Conservation (phyloP, 2,329 filamentous ascomycete species). For the Aspergillus hiratsukae region DNA sequence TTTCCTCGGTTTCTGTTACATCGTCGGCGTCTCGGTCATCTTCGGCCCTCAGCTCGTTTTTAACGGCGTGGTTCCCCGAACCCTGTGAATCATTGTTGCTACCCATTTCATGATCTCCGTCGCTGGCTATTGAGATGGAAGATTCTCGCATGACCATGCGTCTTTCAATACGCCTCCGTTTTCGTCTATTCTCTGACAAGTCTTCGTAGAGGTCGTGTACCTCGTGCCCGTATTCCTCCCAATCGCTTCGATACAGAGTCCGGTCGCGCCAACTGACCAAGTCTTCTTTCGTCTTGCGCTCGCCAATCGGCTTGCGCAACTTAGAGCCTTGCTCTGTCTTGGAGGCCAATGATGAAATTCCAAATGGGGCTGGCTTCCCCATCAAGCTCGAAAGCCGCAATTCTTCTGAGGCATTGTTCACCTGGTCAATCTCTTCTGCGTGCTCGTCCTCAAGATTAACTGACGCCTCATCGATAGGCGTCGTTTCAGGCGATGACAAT, state of each 20-base stretch:
- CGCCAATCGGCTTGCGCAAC: conserved; percentile 17
- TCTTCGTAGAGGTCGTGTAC: conserved; percentile 26
- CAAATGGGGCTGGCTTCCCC: conserved; percentile 18
- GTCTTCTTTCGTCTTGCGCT: conserved; percentile 34
- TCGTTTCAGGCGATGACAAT: conserved; percentile 1
- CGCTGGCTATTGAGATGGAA: neutral
- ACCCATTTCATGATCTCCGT: neutral
- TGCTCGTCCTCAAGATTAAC: conserved; percentile 39
- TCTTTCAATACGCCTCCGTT: conserved; percentile 25
- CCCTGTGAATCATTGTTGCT: neutral
- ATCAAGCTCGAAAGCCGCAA: conserved; percentile 42
- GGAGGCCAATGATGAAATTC: conserved; percentile 14
- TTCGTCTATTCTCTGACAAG: conserved; percentile 26
- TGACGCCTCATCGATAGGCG: conserved; percentile 6
- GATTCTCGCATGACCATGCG: neutral
- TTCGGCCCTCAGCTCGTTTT: neutral
- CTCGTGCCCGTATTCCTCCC: conserved; percentile 44
- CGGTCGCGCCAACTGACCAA: conserved; percentile 46
- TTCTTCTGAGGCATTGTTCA: conserved; percentile 44
- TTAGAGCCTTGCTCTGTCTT: conserved; percentile 11
- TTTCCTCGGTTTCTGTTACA: neutral
- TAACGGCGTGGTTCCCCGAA: neutral
- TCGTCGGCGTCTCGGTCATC: neutral
- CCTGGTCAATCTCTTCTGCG: conserved; percentile 46
- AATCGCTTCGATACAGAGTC: conserved; percentile 45